Base-by-base conservation (phyloP, 2,329 filamentous ascomycete genomes). In the Chaetomium olivaceum region DNA sequence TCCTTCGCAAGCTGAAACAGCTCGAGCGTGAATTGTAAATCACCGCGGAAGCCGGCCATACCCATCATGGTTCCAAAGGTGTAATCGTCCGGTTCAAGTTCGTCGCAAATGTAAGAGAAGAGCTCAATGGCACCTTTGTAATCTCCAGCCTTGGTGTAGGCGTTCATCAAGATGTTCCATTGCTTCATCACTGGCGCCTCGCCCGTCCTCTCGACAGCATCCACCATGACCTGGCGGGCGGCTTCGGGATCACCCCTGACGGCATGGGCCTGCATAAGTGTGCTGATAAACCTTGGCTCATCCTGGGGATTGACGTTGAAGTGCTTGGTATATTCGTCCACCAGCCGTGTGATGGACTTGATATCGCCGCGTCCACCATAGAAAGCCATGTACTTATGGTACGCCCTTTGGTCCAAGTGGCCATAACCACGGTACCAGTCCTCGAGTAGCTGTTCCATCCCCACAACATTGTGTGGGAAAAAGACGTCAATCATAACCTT, bases 111-210 rank as follows among this genome's bases (percentile, higher is more conserved):
- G 11, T 83, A 77, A 21, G 87, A 82, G 71, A 96, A 93, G 58
- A 83, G 82, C 7, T 80, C 74, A 64, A 91, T 79, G 14, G 89
- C 89, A 6, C 86, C 85, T n/a, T 86, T 80, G 52, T 91, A 83
- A 73, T 95, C 87, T 57, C 86, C 82, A 0, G 85, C 84, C 70
- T 87, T 87, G 21, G 83, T 82, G 76, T 93, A 85, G 2, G 90
- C 89, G 72, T 89, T 87, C 55, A 98, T 80, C 31, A 97, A 77
- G 25, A 89, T 87, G 73, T 96, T 96, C 89, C 90, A 96, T 68
- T 85, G 87, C 43, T 81, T 75, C 1, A 83, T 75, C 68, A 87
- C 85, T 7, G 89, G 89, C 51, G 79, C 25, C 3, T 19, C 90
- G 71, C 0, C 80, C 77, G 71, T 88, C 89, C 58, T 7, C 77